A percentile compares a stretch with the other conserved stretches of the same genome.
Evolutionary conservation across 192 early-diverging fungal species (phyloP).

Genomic region (Hyaloraphidium curvatum): DNA sequence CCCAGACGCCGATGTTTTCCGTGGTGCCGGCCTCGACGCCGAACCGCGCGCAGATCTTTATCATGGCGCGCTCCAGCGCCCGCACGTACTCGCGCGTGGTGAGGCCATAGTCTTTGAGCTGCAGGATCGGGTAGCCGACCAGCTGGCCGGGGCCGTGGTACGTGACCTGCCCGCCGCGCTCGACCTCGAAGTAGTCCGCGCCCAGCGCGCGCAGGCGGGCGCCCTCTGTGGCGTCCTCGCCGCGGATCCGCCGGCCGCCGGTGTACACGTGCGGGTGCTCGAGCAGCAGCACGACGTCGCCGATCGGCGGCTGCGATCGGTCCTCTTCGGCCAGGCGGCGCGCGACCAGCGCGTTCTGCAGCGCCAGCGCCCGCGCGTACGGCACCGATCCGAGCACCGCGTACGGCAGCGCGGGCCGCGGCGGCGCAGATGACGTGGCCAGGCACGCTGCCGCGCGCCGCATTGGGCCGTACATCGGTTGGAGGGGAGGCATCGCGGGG

Average conservation of each 20-base stretch:
- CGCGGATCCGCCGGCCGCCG: slow-evolving; percentile 62
- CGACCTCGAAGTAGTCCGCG: slow-evolving; percentile 54
- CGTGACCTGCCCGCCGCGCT: slow-evolving; percentile 81
- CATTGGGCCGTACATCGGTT: no score
- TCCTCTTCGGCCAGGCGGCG: no score
- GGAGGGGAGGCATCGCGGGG: no score
- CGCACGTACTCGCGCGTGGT: slow-evolving; percentile 60
- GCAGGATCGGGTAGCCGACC: slow-evolving; percentile 80
- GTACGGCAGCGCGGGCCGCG: no score
- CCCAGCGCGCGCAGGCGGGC: slow-evolving; percentile 32
- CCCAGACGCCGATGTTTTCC: slow-evolving; percentile 85
- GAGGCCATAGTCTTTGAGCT: slow-evolving; percentile 44
- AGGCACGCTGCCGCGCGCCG: no score
- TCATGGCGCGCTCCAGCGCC: slow-evolving; percentile 53
- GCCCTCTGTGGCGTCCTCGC: slow-evolving; percentile 25
- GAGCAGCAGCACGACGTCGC: slow-evolving; percentile 43
- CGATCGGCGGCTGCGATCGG: no score
- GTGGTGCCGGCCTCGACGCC: slow-evolving; percentile 42
- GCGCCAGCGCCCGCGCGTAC: no score
- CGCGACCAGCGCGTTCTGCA: no score
- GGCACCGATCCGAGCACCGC: no score
- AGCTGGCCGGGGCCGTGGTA: slow-evolving; percentile 97
- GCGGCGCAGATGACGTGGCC: no score
- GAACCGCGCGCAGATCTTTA: slow-evolving; percentile 44
- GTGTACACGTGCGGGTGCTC: slow-evolving; percentile 87